phyloP scores from a whole-genome alignment of 1,284 basidiomycete genomes.

The Cronartium quercuum region DNA sequence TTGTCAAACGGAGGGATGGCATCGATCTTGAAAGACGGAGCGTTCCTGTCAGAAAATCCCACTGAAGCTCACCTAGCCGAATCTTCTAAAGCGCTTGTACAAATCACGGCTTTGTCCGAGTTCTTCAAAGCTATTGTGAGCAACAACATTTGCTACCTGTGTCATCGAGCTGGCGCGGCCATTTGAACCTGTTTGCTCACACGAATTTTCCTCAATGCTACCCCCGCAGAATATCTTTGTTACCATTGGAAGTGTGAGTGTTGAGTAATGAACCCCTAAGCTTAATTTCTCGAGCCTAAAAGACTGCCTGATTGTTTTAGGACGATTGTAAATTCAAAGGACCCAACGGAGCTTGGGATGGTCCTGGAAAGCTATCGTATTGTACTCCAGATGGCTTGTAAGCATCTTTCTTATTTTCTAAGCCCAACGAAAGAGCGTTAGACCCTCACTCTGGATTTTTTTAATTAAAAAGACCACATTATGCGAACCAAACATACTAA shows the following conservation, averaged over 20 bases:
- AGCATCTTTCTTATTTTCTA: slow-evolving; percentile 1
- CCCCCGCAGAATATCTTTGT: slow-evolving; percentile 29
- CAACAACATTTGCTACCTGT: not conserved
- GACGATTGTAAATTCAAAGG: slow-evolving; percentile 33
- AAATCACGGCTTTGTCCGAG: slow-evolving; percentile 32
- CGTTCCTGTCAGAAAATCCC: slow-evolving; percentile 28
- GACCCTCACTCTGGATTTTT: not conserved
- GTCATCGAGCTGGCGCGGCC: not conserved
- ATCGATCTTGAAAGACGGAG: slow-evolving; percentile 5
- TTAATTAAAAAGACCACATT: not conserved
- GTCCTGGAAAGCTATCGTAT: slow-evolving; percentile 17
- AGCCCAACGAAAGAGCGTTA: not conserved
- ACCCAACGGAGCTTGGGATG: slow-evolving; percentile 33
- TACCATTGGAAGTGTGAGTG: slow-evolving; percentile 37
- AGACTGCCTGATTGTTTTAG: not conserved
- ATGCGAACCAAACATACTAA: not conserved
- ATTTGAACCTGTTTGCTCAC: not conserved
- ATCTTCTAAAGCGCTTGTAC: slow-evolving; percentile 2
- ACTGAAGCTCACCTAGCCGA: slow-evolving; percentile 10
- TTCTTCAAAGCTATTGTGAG: slow-evolving; percentile 36
- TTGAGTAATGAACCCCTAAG: not conserved
- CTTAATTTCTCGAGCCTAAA: not conserved
- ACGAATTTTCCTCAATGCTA: not conserved
- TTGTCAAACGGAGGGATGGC: slow-evolving; percentile 27
- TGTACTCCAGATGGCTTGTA: slow-evolving; percentile 33